A percentile compares a stretch with the other conserved stretches of the same genome.
These are phyloP conservation scores for Daldinia grandis DNA, from an alignment of 495 filamentous ascomycete genomes.

Conservation along the genomic window DNA sequence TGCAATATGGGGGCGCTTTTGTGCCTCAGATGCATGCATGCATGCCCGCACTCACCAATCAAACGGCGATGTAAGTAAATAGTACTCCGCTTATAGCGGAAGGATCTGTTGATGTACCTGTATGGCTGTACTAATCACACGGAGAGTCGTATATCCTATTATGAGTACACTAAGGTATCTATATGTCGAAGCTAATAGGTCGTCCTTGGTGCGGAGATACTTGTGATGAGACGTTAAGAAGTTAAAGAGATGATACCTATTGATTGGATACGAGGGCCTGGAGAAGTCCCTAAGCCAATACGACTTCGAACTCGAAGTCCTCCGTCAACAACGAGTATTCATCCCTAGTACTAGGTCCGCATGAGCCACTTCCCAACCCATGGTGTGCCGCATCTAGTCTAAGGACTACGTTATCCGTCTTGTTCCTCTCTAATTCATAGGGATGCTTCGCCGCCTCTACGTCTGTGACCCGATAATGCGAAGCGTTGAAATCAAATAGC, in stretches of 20 bases:
- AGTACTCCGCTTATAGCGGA: background rate
- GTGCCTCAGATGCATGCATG: background rate
- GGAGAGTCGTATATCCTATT: no score
- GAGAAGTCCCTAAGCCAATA: slow-evolving; percentile 14
- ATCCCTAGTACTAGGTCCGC: slow-evolving; percentile 66
- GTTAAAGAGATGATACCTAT: background rate
- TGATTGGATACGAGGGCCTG: background rate
- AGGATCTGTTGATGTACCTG: background rate
- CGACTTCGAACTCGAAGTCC: slow-evolving; percentile 42
- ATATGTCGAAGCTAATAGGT: no score
- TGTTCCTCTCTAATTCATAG: slow-evolving; percentile 61
- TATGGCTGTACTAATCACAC: background rate
- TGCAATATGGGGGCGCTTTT: background rate
- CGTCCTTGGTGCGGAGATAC: no score
- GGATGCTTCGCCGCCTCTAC: slow-evolving; percentile 67
- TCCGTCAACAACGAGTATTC: slow-evolving; percentile 53
- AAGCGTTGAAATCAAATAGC: slow-evolving; percentile 62
- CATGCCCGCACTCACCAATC: background rate
- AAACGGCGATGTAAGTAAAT: background rate
- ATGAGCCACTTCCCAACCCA: slow-evolving; percentile 68
- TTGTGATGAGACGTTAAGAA: background rate
- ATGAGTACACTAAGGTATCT: background rate
- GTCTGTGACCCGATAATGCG: slow-evolving; percentile 56
- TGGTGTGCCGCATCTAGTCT: slow-evolving; percentile 64
- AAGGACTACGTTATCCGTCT: slow-evolving; percentile 60